phyloP scores from a whole-genome alignment of 2,329 filamentous ascomycete species.

The Trichoderma sp. region DNA sequence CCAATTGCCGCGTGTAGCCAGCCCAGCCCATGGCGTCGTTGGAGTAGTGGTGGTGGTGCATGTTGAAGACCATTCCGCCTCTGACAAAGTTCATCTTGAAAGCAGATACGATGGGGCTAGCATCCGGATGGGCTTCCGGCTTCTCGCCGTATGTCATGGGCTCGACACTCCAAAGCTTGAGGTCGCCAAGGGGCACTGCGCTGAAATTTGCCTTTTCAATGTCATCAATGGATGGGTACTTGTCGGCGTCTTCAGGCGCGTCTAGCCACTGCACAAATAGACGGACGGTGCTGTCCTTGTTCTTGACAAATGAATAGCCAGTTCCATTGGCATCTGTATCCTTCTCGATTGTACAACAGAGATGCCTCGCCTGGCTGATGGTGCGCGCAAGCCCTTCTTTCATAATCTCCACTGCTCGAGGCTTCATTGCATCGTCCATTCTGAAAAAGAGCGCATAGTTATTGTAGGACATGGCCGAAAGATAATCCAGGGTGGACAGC shows the following conservation, averaged over 20 bases:
- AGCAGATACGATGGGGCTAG: not conserved
- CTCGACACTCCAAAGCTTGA: conserved; percentile 9
- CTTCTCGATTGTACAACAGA: conserved; percentile 18
- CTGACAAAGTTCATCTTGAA: conserved; percentile 18
- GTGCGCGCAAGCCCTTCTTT: conserved; percentile 8
- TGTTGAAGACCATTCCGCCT: not conserved
- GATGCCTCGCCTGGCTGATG: not conserved
- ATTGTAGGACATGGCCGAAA: conserved; percentile 12
- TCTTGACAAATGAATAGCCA: not conserved
- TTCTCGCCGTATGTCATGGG: conserved; percentile 20
- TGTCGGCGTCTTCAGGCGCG: conserved; percentile 1
- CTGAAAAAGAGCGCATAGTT: conserved; percentile 16
- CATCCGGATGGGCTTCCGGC: not conserved
- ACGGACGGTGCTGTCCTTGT: conserved; percentile 11
- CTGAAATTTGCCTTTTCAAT: conserved; percentile 20
- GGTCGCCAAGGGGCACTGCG: not conserved
- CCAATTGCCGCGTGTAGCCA: conserved; percentile 3
- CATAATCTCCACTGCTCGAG: not conserved
- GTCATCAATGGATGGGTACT: conserved; percentile 10
- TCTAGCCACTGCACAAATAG: conserved; percentile 10
- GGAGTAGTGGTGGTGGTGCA: conserved; percentile 2
- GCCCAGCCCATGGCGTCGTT: conserved; percentile 13
- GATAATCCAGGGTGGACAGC: conserved; percentile 3
- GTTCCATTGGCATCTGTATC: not conserved
- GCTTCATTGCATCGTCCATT: not conserved